A percentile compares a stretch with the other conserved stretches of the same genome.
phyloP scores from a whole-genome alignment of 2,329 filamentous ascomycete species.

The Pseudocercospora pini-densiflorae region DNA sequence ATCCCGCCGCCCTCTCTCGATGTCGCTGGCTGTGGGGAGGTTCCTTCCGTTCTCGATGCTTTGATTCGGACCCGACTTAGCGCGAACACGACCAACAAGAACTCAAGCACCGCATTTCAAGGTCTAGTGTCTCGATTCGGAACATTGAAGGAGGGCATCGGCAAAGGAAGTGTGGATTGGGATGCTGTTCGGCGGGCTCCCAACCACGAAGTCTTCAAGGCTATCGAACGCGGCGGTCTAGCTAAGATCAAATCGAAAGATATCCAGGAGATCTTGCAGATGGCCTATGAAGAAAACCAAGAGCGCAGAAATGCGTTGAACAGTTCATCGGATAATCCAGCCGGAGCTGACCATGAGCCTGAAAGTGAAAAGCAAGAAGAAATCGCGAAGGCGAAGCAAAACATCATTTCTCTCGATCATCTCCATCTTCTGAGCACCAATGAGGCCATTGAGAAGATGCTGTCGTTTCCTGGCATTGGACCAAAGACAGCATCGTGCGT shows the following conservation, averaged over 20 bases:
- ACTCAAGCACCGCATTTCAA: constrained; percentile 68
- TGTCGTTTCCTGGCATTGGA: constrained; percentile 66
- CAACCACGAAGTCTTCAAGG: constrained; percentile 65
- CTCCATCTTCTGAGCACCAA: constrained; percentile 60
- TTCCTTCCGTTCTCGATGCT: constrained; percentile 67
- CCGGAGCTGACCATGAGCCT: constrained; percentile 51
- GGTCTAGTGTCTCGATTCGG: constrained; percentile 70
- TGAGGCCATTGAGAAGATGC: constrained; percentile 62
- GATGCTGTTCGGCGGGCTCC: constrained; percentile 67
- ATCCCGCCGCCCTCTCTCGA: constrained; percentile 72
- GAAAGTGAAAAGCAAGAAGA: constrained; percentile 61
- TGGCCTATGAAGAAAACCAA: constrained; percentile 71
- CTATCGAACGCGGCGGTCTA: constrained; percentile 73
- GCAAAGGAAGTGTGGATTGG: constrained; percentile 76
- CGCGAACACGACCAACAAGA: constrained; percentile 63
- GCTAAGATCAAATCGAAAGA: constrained; percentile 71
- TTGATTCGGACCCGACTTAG: constrained; percentile 66
- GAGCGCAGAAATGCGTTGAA: constrained; percentile 58
- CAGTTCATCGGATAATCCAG: constrained; percentile 37
- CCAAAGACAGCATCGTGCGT: constrained; percentile 71
- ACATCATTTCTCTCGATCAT: constrained; percentile 68
- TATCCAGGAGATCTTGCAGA: constrained; percentile 75
- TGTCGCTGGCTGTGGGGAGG: constrained; percentile 72
- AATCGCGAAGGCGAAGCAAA: constrained; percentile 60
- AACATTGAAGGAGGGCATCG: constrained; percentile 63